Evolutionary conservation across 1,284 basidiomycete genomes (phyloP).

Genomic region (Paramarasmius palmivorus): DNA sequence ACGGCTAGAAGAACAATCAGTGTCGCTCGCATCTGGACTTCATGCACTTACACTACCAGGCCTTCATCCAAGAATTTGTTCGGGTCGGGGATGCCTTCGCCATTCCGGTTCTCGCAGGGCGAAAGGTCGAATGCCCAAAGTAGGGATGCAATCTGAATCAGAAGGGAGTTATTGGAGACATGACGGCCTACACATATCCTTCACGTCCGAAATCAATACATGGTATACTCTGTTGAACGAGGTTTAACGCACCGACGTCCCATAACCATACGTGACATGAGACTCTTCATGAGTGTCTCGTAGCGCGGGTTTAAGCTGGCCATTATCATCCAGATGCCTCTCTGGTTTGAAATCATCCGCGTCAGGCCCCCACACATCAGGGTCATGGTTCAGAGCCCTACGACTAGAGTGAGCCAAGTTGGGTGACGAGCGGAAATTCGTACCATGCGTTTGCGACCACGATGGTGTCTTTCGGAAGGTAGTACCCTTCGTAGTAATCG

Average conservation of each 20-base stretch:
- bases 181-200: neutral
- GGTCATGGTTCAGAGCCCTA: slow-evolving; percentile 20
- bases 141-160: neutral
- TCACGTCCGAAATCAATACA: neutral
- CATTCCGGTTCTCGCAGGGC: too few relatives aligned
- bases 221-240: neutral
- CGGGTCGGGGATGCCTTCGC: too few relatives aligned
- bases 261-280: slow-evolving; percentile 21
- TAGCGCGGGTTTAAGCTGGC: slow-evolving; percentile 8
- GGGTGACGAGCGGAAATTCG: neutral
- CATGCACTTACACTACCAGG: too few relatives aligned
- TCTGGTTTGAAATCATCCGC: slow-evolving; percentile 18
- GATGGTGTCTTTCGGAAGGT: slow-evolving; percentile 17
- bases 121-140: neutral
- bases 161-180: neutral
- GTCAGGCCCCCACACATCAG: slow-evolving; percentile 17
- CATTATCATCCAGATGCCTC: slow-evolving; percentile 14
- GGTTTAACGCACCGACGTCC: slow-evolving; percentile 12
- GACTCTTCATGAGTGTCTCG: slow-evolving; percentile 19
- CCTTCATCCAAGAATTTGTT: too few relatives aligned
- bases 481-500: slow-evolving; percentile 19
- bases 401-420: neutral
- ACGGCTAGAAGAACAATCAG: too few relatives aligned
- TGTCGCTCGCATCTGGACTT: too few relatives aligned
- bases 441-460: slow-evolving; percentile 19